Conservation (phyloP, 2,329 filamentous ascomycete genomes). For the Sarocladium brachiariae region DNA sequence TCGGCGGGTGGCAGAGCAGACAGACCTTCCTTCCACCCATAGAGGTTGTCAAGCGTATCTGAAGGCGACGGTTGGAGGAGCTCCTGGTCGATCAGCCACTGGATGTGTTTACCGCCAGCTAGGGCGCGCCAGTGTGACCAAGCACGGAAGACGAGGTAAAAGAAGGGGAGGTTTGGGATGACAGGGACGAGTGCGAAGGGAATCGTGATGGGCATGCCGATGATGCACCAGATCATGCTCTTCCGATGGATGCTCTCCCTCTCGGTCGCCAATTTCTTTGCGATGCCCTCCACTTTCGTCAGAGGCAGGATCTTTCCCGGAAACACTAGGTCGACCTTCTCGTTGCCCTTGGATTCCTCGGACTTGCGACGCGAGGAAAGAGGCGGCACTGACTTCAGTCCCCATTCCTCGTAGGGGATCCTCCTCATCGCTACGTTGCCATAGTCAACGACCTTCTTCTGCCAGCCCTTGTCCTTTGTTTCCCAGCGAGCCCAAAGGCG, state of each 20-base stretch:
- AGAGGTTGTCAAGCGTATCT: conserved; percentile 65
- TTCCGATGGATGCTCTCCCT: conserved; percentile 70
- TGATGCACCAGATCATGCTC: conserved; percentile 72
- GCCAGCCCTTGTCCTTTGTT: conserved; percentile 76
- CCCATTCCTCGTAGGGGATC: conserved; percentile 97
- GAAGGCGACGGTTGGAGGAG: conserved; percentile 62
- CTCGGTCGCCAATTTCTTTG: conserved; percentile 69
- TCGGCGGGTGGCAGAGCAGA: conserved; percentile 19
- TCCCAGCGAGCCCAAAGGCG: conserved; percentile 84
- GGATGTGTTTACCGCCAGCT: conserved; percentile 74
- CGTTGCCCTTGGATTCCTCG: conserved; percentile 55
- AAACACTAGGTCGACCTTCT: conserved; percentile 68
- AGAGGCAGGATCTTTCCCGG: conserved; percentile 63
- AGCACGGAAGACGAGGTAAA: conserved; percentile 85
- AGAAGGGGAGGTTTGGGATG: conserved; percentile 94
- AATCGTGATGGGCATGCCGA: conserved; percentile 74
- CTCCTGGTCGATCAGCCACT: conserved; percentile 70
- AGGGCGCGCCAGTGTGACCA: conserved; percentile 90
- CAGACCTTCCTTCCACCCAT: conserved; percentile 37
- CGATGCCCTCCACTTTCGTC: conserved; percentile 55
- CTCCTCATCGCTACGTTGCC: conserved; percentile 80
- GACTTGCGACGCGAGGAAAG: conserved; percentile 60
- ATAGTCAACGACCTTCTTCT: conserved; percentile 76
- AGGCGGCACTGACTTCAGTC: conserved; percentile 86
- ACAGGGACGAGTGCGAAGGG: conserved; percentile 81